Evolutionary conservation across 768 basidiomycete species (phyloP), one percentile per base, ranked within the genome.

Genomic region (Imleria badia): DNA sequence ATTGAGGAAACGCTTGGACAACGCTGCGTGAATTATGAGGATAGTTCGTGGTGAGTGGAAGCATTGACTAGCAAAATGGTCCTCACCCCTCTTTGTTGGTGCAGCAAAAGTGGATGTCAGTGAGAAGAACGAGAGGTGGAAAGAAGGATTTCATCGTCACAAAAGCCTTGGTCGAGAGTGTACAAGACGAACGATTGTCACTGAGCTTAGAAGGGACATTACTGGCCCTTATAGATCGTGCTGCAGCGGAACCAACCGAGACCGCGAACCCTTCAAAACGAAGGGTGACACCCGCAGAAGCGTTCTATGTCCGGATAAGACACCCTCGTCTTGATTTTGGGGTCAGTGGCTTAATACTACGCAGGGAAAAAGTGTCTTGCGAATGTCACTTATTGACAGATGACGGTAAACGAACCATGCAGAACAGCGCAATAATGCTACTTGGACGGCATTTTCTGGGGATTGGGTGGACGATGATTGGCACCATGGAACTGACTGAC

Each of bases 61-160:
- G 30, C 12, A 29, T 26, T 33, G 12, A 39, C 26, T 30, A n/a
- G 51, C 1, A 30, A 33, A 38, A 40, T 19, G 8, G 15, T 14
- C 22, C 34, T 44, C 33, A 51, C 50, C 50, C 15, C 3, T 43
- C 15, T 22, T 33, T 2, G n/a, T 23, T 3, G 50, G 50, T 5
- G 22, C n/a, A 7, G 50, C 42, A 36, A 51, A 23, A 17, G 42
- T 8, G 17, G 33, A 35, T 19, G 41, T 19, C 20, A 29, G 42
- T 42, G 14, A 38, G 34, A 29, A 52, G n/a, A 12, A 12, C 42
- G 17, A 52, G 13, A 11, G 23, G 51, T 2, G 35, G n/a, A n/a
- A n/a, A 45, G 20, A 52, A 43, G 26, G 36, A 26, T 34, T 52
- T 29, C 51, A 52, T 52, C 23, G n/a, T 38, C 30, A 52, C 35